Evolutionary conservation across 1,284 basidiomycete genomes (phyloP).

Genomic region (Volvariella volvacea): DNA sequence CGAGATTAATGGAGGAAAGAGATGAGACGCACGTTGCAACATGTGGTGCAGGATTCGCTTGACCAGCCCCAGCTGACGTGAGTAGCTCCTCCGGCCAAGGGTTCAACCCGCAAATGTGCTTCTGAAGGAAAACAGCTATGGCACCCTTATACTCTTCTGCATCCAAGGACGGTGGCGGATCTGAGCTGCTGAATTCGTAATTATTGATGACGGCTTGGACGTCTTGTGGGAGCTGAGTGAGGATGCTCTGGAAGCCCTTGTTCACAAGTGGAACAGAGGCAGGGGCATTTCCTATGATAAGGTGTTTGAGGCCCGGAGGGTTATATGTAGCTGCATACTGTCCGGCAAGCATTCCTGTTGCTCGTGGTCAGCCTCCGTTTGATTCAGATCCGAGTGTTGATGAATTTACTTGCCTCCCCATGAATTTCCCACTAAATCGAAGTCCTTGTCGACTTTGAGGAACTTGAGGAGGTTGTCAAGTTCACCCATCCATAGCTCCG

Average conservation of each 20-base stretch:
- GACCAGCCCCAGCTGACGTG: conserved; percentile 1
- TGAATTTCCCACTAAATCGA: conserved; percentile 38
- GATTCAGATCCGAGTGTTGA: not conserved
- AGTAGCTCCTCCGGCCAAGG: conserved; percentile 33
- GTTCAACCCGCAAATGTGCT: conserved; percentile 38
- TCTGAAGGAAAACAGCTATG: conserved; percentile 33
- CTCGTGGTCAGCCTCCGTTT: not conserved
- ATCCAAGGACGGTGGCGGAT: too few relatives aligned
- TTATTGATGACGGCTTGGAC: conserved; percentile 31
- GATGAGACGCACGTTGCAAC: not conserved
- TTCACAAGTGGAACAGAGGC: conserved; percentile 34
- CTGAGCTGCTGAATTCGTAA: conserved; percentile 22
- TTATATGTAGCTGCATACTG: conserved; percentile 26
- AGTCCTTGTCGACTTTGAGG: conserved; percentile 29
- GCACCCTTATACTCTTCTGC: conserved; percentile 39
- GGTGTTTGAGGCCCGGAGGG: conserved; percentile 33
- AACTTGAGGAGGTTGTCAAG: conserved; percentile 35
- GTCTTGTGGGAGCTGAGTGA: conserved; percentile 31
- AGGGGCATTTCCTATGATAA: conserved; percentile 32
- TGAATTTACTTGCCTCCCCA: conserved; percentile 35
- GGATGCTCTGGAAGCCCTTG: conserved; percentile 24
- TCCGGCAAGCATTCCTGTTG: conserved; percentile 29
- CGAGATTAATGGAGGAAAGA: too few relatives aligned
- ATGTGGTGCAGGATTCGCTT: not conserved
- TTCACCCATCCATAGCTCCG: conserved; percentile 37